A percentile compares a stretch with the other conserved stretches of the same genome.
Conservation (phyloP, 768 basidiomycete genomes). For the Leccinum boreale region DNA sequence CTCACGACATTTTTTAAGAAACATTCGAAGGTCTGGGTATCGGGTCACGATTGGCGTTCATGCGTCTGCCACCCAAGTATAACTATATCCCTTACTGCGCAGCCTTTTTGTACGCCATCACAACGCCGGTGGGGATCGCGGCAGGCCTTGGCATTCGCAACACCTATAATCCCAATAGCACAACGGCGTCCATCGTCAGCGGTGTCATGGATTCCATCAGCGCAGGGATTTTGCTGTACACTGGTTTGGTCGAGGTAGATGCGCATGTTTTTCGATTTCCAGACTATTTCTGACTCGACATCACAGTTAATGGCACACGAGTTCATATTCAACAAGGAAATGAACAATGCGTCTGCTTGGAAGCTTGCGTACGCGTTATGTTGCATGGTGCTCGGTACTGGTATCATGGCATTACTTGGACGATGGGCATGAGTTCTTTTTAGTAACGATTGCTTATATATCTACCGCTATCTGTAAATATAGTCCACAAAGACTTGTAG, state of each 20-base stretch:
- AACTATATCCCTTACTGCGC: constrained; percentile 55
- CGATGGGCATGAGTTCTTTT: constrained; percentile 70
- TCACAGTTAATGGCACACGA: constrained; percentile 87
- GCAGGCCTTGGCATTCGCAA: constrained; percentile 71
- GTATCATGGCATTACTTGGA: constrained; percentile 88
- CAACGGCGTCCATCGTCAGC: constrained; percentile 75
- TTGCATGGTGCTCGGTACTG: constrained; percentile 82
- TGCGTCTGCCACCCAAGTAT: constrained; percentile 57
- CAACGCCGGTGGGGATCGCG: constrained; percentile 88
- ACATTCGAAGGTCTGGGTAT: constrained; percentile 93
- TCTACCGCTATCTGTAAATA: not conserved
- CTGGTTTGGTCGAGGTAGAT: constrained; percentile 76
- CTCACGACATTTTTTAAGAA: constrained; percentile 44
- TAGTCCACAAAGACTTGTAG: not conserved
- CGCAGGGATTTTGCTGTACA: constrained; percentile 85
- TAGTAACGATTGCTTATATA: not conserved
- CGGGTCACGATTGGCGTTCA: constrained; percentile 82
- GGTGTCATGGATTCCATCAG: constrained; percentile 85
- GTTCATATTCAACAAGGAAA: constrained; percentile 86
- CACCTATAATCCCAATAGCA: constrained; percentile 78
- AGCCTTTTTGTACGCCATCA: constrained; percentile 66
- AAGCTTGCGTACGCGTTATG: constrained; percentile 69
- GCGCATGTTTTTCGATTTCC: not conserved
- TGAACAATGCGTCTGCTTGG: constrained; percentile 64
- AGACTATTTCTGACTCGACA: constrained; percentile 1